Evolutionary conservation across 1,284 basidiomycete genomes (phyloP), one percentile per base, ranked within the genome.

Genomic region (Tilletiopsis washingtonensis): DNA sequence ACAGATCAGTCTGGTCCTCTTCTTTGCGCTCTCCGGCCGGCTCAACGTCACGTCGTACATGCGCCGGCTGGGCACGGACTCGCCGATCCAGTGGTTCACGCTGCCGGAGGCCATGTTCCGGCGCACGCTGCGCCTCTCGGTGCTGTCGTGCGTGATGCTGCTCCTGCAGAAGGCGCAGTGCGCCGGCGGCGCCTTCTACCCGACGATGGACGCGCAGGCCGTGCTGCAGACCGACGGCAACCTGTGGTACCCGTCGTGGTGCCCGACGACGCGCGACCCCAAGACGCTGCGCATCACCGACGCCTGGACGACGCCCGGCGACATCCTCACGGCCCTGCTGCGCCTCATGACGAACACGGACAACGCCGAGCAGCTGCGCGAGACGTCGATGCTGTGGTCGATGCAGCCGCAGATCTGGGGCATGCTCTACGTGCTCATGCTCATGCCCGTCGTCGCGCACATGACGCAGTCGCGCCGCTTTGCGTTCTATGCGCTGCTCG

Each of bases 381-480:
- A n/a, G n/a, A n/a, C n/a, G n/a, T n/a, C n/a, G n/a, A 73, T 73
- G 43, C 63, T 75, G 4, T 75, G 75, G 74, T 70, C 75, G 14
- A 75, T 74, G 3, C 74, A 74, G 54, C 72, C 75, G 40, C 75
- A 75, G 58, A 70, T 76, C 47, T 76, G 75, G 75, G 75, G 75
- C 12, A 74, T 74, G 48, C 66, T 75, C 40, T 64, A 74, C 46
- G 73, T 74, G 48, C 71, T 75, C 47, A 74, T 76, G 61, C 61
- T 75, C 37, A 67, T 72, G 52, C 71, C 69, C 11, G 67, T 69
- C 38, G 61, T 74, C 40, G 74, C 74, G 38, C 68, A 70, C 44
- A 53, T 76, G 20, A 58, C 62, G 7, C 53, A 58, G 40, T 66
- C 68, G 43, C 69, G 75, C 5, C 59, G 74, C n/a, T n/a, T n/a